Evolutionary conservation across 2,329 filamentous ascomycete genomes (phyloP).

Genomic region (Aspergillus sp.): DNA sequence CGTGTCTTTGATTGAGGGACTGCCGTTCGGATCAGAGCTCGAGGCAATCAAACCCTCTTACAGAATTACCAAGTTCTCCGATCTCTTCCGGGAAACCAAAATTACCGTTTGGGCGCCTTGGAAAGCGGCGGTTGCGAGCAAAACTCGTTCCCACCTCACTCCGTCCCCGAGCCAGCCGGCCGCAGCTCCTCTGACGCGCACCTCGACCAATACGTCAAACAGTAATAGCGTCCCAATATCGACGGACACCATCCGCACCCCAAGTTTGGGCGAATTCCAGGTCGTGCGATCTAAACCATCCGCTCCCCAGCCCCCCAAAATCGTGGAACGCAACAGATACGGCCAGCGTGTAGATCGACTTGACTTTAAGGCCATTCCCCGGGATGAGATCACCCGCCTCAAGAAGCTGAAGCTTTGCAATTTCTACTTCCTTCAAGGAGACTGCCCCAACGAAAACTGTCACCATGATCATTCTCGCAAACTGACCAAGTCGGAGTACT

Average conservation of each 20-base stretch:
- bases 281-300: constrained; percentile 36
- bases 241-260: constrained; percentile 35
- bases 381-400: constrained; percentile 57
- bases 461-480: constrained; percentile 55
- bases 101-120: constrained; percentile 39
- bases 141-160: constrained; percentile 30
- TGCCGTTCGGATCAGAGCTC: constrained; percentile 56
- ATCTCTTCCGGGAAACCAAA: constrained; percentile 56
- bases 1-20: constrained; percentile 57
- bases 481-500: constrained; percentile 52
- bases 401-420: constrained; percentile 65
- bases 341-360: constrained; percentile 60
- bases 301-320: constrained; percentile 26
- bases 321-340: constrained; percentile 56
- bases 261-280: constrained; percentile 40
- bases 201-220: constrained; percentile 41
- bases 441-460: constrained; percentile 58
- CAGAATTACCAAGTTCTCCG: constrained; percentile 49
- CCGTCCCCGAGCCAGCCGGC: constrained; percentile 36
- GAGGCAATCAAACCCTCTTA: constrained; percentile 48
- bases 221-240: constrained; percentile 34
- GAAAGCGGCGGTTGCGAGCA: constrained; percentile 29
- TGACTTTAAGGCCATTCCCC: constrained; percentile 50
- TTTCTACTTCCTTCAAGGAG: constrained; percentile 57
- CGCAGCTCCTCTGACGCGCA: constrained; percentile 30